phyloP scores from a whole-genome alignment of 2,329 filamentous ascomycete species.

The Trichoderma polysporum region DNA sequence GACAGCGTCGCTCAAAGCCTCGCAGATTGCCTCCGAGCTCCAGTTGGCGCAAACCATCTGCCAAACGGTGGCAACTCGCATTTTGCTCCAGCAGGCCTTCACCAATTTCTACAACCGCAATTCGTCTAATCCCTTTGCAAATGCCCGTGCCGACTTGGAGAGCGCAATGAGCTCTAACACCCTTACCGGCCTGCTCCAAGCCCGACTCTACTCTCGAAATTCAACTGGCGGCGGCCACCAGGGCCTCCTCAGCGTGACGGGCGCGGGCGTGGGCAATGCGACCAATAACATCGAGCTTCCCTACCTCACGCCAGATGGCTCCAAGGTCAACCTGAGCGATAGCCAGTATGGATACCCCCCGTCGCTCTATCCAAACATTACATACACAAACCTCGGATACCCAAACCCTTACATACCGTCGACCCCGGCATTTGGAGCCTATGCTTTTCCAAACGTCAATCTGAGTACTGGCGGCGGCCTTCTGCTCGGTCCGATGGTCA shows the following conservation, averaged over 20 bases:
- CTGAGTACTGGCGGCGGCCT: conserved; percentile 57
- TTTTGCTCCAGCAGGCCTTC: conserved; percentile 58
- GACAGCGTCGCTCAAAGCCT: conserved; percentile 82
- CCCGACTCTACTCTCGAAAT: conserved; percentile 70
- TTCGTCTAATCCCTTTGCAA: conserved; percentile 55
- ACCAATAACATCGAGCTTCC: conserved; percentile 59
- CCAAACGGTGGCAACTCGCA: conserved; percentile 66
- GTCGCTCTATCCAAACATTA: conserved; percentile 75
- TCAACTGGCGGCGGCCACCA: conserved; percentile 43
- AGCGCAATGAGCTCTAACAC: conserved; percentile 66
- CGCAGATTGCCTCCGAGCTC: conserved; percentile 76
- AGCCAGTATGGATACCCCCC: conserved; percentile 66
- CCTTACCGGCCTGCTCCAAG: conserved; percentile 63
- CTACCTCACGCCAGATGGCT: conserved; percentile 57
- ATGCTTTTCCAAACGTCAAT: conserved; percentile 50
- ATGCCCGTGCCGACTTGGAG: conserved; percentile 62
- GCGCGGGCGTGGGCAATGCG: conserved; percentile 36
- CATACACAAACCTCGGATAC: conserved; percentile 52
- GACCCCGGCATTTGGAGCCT: conserved; percentile 45
- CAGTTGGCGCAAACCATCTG: conserved; percentile 75
- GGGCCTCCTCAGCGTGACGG: conserved; percentile 66
- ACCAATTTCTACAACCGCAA: conserved; percentile 57
- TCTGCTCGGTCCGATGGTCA: conserved; percentile 71
- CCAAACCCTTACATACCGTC: conserved; percentile 43
- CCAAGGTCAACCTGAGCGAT: conserved; percentile 60